Conservation (phyloP, 2,329 filamentous ascomycete species). For the Sclerotinia nivalis region DNA sequence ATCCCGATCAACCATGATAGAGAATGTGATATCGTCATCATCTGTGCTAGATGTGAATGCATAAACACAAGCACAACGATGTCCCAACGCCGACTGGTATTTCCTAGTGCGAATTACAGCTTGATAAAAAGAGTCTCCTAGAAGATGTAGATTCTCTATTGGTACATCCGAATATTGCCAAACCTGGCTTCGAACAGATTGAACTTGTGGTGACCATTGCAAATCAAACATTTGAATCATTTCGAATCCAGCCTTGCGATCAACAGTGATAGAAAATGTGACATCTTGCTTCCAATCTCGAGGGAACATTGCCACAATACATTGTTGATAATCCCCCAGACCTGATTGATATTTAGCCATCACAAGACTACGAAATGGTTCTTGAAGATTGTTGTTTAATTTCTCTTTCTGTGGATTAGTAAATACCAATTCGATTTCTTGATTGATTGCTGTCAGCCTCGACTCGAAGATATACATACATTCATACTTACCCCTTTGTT, state of each 20-base stretch:
- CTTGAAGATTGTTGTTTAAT: not conserved
- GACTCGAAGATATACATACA: conserved; percentile 8
- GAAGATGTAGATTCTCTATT: not conserved
- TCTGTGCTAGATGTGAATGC: not conserved
- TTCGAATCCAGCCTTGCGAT: not conserved
- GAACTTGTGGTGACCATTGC: not conserved
- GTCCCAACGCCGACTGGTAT: not conserved
- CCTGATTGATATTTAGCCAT: not conserved
- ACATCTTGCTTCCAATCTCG: not conserved
- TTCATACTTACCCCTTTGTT: not conserved
- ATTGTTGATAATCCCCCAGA: not conserved
- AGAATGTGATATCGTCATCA: not conserved
- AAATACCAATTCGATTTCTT: not conserved
- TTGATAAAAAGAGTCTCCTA: not conserved
- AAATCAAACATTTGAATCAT: conserved; percentile 5
- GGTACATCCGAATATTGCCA: not conserved
- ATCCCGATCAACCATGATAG: not conserved
- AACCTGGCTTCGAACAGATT: not conserved
- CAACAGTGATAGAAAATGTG: not conserved
- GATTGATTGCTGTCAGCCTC: not conserved
- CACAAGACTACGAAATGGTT: not conserved
- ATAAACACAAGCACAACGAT: not conserved
- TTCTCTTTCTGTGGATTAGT: not conserved
- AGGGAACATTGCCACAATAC: not conserved
- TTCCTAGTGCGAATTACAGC: not conserved